Base-by-base conservation (phyloP, 73 alveolate genomes). In the Blepharisma japonicum region DNA sequence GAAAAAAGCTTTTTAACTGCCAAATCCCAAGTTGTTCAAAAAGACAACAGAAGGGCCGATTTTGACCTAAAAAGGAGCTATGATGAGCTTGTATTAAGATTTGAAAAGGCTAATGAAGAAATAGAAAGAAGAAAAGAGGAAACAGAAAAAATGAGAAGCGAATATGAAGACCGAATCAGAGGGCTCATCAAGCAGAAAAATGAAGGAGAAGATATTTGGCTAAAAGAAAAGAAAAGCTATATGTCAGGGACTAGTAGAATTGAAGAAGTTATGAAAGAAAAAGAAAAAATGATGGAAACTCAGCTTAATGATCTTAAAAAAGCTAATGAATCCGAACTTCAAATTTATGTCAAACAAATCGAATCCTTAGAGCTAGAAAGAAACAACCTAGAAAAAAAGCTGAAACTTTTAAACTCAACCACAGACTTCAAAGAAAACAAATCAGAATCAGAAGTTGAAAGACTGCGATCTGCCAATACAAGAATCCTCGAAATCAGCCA, bases 261-360 rank as follows among this genome's bases (percentile, higher is more conserved):
- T 53, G 81, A 86, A 68, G 82, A 79, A 79, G 91, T 84, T 72
- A 78, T 80, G 49, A 78, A 84, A 42, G 91, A 20, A 20, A 53
- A 53, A 20, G 27, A 53, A 53, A 53, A 53, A 53, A 11, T 53
- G n/a, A 53, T 53, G 23, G 67, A 53, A 14, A 20, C 67, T 53
- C 27, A 53, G 4, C 23, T 53, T 11, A 14, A 20, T 53, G 23
- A 20, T 53, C n/a, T 53, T 53, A 53, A 53, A 20, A 20, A 53
- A 53, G 67, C n/a, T 53, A 53, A 14, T 3, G 23, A 53, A 53
- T 14, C n/a, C 0, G 27, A 53, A 53, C 27, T 14, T 2, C n/a
- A 11, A 14, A 14, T 53, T 53, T 53, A 53, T 53, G 23, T 3
- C 27, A 20, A 53, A 53, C n/a, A 53, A 53, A 11, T 53, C n/a